A percentile compares a stretch with the other conserved stretches of the same genome.
phyloP scores from a whole-genome alignment of 768 basidiomycete species.

The Podaxis rugospora region DNA sequence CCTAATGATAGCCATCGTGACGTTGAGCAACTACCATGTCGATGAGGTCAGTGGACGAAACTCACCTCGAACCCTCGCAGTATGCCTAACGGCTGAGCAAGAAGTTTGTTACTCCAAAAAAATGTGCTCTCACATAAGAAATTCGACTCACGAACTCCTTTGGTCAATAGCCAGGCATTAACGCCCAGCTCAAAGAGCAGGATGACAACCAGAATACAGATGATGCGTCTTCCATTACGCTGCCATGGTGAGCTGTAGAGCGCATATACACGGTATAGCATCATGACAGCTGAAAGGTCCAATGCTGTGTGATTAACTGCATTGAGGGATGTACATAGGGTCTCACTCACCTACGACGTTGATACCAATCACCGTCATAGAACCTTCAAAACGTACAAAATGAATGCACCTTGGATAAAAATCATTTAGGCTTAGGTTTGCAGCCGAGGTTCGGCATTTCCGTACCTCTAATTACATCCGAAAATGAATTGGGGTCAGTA shows the following conservation, averaged over 20 bases:
- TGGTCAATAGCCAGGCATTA: slow-evolving; percentile 50
- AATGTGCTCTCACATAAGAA: not conserved
- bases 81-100: slow-evolving; percentile 27
- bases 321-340: not conserved
- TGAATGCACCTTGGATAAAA: slow-evolving; percentile 31
- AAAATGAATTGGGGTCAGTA: not conserved
- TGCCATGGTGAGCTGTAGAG: slow-evolving; percentile 26
- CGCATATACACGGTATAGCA: slow-evolving; percentile 46
- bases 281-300: slow-evolving; percentile 38
- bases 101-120: not conserved
- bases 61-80: not conserved
- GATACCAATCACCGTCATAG: slow-evolving; percentile 44
- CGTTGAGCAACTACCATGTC: not conserved
- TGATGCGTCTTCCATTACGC: slow-evolving; percentile 15
- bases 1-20: slow-evolving; percentile 20
- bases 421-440: not conserved
- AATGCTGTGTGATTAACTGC: not conserved
- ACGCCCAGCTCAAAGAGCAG: slow-evolving; percentile 38
- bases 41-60: not conserved
- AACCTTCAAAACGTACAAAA: slow-evolving; percentile 49
- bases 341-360: slow-evolving; percentile 35
- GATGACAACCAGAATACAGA: slow-evolving; percentile 25
- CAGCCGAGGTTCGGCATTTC: not conserved
- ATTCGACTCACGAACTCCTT: slow-evolving; percentile 39
- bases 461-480: slow-evolving; percentile 9